Base-by-base conservation (phyloP, 441 rosid genomes). In the Gossypium laxum region DNA sequence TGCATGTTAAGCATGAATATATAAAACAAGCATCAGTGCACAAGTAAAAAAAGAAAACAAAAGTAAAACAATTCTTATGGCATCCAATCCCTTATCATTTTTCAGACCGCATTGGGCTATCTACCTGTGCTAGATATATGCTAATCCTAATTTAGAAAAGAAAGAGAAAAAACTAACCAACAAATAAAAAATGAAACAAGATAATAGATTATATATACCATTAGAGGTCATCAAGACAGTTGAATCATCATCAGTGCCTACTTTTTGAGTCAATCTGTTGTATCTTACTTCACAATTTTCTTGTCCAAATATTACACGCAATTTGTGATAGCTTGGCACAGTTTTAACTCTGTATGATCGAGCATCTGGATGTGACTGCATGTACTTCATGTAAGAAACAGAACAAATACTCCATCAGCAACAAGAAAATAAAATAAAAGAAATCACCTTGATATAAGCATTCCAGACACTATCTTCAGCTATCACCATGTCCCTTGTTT, bases 311-410 rank as follows among this genome's bases (percentile, higher is more conserved):
- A 93, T 85, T 18, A 82, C 82, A 78, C 84, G 81, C 65, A 91
- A 82, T 76, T 93, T 93, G 73, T 80, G 85, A 78, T 87, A 93
- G 82, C 85, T 78, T 32, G 94, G 90, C 70, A 93, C 84, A 32
- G 91, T 93, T 85, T 86, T 93, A 65, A 93, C 92, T 81, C 96
- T 87, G 76, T 83, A 89, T 48, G 93, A 79, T 78, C 97, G 83
- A 79, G 92, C 91, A 84, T 88, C 93, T 72, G 97, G 96, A 81
- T 88, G 93, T 77, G 74, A 90, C 96, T 92, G 85, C 79, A 77
- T 70, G 70, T 10, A 63, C 55, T 21, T 62, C 58, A 59, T 18
- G 67, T 80, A 61, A 81, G 78, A 70, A 74, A 61, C 55, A 58
- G 32, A 57, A 77, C 59, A 24, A 24, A 74, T 41, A 67, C 57